Evolutionary conservation across 345 rosid species (phyloP), one percentile per base, ranked within the genome.

Genomic region (Citrus inodora): DNA sequence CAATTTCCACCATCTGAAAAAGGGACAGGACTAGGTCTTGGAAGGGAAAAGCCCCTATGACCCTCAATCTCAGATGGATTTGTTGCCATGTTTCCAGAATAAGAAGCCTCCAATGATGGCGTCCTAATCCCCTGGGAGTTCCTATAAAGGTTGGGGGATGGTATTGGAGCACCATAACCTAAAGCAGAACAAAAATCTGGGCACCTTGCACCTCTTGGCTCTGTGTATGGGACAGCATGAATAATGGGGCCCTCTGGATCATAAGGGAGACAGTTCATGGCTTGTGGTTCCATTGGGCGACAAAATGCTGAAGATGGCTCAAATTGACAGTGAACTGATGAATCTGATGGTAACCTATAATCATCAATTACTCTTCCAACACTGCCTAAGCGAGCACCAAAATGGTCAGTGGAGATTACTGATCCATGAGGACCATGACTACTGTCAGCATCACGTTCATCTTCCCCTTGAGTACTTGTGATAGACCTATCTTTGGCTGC

Each of bases 281-380:
- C 42, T 30, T 37, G 77, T 32, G 67, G 51, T 78, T 74, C 84
- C 78, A 74, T 76, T 62, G 73, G 76, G 70, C 32, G 27, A 71
- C 55, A 27, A 71, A 69, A 55, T 25, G 60, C 30, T 10, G 35
- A 76, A 67, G 73, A 75, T 74, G 60, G 76, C 51, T 73, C 62
- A 68, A 63, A 56, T 48, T 79, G 92, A 79, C 65, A 70, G 63
- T 81, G 72, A 75, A 67, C 46, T 61, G 27, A 78, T 51, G 85
- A 78, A 74, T 77, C 81, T 71, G 76, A 75, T 70, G 67, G 83
- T 59, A 66, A 78, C 53, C 74, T 72, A 33, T 67, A 75, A 82
- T 77, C 77, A 81, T 46, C 76, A 32, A 71, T 78, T 63, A 42
- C 74, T 73, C 84, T 83, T 70, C 42, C 73, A 58, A 59, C 72